Conservation (phyloP, 1,284 basidiomycete genomes). For the Cryptococcus deneoformans region DNA sequence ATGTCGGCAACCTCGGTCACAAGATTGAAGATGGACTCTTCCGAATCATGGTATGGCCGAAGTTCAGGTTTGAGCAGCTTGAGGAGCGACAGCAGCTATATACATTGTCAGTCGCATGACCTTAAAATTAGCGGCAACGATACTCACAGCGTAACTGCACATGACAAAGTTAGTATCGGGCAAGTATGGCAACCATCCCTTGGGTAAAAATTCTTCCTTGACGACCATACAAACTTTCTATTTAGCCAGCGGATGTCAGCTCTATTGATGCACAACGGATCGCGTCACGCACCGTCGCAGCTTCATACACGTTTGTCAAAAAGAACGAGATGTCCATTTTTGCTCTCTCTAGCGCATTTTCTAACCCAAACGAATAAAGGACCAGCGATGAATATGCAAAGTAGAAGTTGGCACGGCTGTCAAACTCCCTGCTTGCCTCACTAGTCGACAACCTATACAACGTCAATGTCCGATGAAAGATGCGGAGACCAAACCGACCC, state of each 20-base stretch:
- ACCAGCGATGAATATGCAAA: conserved; percentile 81
- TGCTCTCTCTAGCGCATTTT: conserved; percentile 72
- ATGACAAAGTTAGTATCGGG: conserved; percentile 92
- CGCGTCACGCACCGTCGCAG: conserved; percentile 53
- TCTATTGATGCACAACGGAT: background rate
- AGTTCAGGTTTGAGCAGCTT: conserved; percentile 61
- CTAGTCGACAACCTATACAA: background rate
- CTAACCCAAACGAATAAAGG: conserved; percentile 90
- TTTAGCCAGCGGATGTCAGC: background rate
- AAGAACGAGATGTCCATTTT: conserved; percentile 72
- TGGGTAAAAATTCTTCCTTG: conserved; percentile 67
- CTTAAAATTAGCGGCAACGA: background rate
- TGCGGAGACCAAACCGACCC: conserved; percentile 25
- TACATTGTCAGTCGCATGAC: background rate
- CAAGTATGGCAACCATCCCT: conserved; percentile 74
- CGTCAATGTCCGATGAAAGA: background rate
- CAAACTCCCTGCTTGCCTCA: background rate
- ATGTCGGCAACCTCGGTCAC: conserved; percentile 67
- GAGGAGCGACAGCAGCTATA: conserved; percentile 73
- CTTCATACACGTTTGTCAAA: conserved; percentile 75
- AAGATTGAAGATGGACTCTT: conserved; percentile 39
- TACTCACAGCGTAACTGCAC: conserved; percentile 63
- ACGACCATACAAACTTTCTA: conserved; percentile 40
- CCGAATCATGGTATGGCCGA: conserved; percentile 40
- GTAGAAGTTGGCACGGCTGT: conserved; percentile 62